Evolutionary conservation across 805 yeast genomes (phyloP), one percentile per base, ranked within the genome.

Genomic region (Barnettozyma wickerhamii): DNA sequence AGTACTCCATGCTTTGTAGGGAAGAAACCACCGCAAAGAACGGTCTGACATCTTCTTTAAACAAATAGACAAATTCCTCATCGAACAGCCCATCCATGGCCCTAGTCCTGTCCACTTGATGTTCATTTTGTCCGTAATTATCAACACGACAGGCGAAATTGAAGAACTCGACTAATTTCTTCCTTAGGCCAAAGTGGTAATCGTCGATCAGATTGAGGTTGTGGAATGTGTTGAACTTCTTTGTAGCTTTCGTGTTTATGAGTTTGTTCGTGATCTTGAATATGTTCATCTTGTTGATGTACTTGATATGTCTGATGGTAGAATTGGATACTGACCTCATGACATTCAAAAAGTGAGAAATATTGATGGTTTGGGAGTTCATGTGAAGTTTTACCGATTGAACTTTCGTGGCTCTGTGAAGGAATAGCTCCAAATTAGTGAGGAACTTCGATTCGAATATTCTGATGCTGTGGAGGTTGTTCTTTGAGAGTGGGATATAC

Each of bases 91-190:
- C 26, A 13, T 38, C 29, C 18, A 14, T 24, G 13, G 12, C n/a
- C 17, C 29, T 7, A 30, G 21, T 37, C 6, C 10, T 13, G 10
- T 21, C 19, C 12, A 18, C n/a, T 14, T 24, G 19, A 23, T 31
- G 35, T 26, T 15, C 26, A 28, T 28, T 20, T 1, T 4, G 10
- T 5, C 46, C 51, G 45, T 54, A 54, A 28, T 50, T 42, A 13
- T 53, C 56, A 15, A 47, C 15, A 30, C 55, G 44, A 12, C 44
- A 26, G 3, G 48, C 30, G 1, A 33, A 28, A 33, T 52, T 53
- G 29, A 53, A 43, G 18, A 35, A 36, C 38, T 53, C 58, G 18
- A 44, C 27, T 4, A 53, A 18, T 7, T 31, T 37, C 29, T 50
- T 52, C 4, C 47, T 46, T 10, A 37, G 13, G 5, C 42, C 40